Conservation (phyloP, 257 asterid genomes). For the Scutellaria minor region DNA sequence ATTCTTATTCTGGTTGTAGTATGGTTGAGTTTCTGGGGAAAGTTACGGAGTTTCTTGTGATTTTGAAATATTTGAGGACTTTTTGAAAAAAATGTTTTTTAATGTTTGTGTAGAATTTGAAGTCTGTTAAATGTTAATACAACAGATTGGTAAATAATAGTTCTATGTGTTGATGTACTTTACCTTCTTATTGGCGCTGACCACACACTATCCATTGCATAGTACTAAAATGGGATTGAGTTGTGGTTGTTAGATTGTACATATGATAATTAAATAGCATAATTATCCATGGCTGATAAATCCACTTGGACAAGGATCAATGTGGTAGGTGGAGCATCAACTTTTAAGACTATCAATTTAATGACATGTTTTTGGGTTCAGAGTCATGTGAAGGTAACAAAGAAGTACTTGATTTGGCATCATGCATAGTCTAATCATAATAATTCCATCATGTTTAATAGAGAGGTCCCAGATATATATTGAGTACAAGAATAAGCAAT, state of each 20-base stretch:
- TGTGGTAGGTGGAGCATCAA: constrained; percentile 20
- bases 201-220: not conserved
- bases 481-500: constrained; percentile 7
- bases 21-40: not conserved
- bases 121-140: not conserved
- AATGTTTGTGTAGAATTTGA: not conserved
- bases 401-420: constrained; percentile 13
- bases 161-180: not conserved
- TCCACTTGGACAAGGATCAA: constrained; percentile 17
- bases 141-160: not conserved
- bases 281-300: constrained; percentile 9
- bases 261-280: not conserved
- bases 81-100: not conserved
- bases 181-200: not conserved
- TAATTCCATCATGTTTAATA: constrained; percentile 2
- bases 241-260: not conserved
- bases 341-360: constrained; percentile 8
- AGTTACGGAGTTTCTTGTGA: not conserved
- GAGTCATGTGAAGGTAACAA: constrained; percentile 17
- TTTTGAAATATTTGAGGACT: not conserved
- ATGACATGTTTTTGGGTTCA: constrained; percentile 8
- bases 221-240: not conserved
- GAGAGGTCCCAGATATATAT: not conserved
- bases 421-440: constrained; percentile 10
- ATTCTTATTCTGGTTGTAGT: not conserved